Percentiles rank a stretch among this genome's conserved stretches.
phyloP scores from a whole-genome alignment of 768 basidiomycete species.

The Royoungia palumana region DNA sequence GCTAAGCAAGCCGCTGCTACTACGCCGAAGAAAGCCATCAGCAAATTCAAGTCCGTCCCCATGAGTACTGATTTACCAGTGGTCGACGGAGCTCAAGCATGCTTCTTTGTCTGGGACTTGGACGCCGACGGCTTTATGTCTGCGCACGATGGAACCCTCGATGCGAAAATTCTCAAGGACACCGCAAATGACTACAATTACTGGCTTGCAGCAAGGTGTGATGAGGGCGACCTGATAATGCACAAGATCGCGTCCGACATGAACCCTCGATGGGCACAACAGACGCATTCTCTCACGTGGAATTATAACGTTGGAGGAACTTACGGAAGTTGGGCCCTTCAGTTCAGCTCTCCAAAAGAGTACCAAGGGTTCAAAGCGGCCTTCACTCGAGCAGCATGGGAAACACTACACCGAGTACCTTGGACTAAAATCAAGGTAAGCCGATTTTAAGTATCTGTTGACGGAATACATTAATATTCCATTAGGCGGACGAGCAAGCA shows the following conservation, averaged over 20 bases:
- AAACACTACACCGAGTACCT: constrained; percentile 64
- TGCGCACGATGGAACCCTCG: constrained; percentile 49
- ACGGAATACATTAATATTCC: neutral
- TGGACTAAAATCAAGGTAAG: constrained; percentile 82
- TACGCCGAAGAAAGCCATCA: constrained; percentile 11
- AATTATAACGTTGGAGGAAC: constrained; percentile 61
- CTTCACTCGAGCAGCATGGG: constrained; percentile 77
- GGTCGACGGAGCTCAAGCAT: constrained; percentile 44
- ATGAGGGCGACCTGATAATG: constrained; percentile 48
- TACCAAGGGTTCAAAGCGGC: constrained; percentile 58
- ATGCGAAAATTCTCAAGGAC: constrained; percentile 50
- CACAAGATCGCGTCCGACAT: constrained; percentile 65
- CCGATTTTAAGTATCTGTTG: neutral
- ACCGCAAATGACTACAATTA: constrained; percentile 48
- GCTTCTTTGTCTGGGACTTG: constrained; percentile 62
- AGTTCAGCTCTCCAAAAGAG: constrained; percentile 54
- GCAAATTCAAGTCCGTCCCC: constrained; percentile 19
- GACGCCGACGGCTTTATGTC: constrained; percentile 44
- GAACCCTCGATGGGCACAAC: constrained; percentile 66
- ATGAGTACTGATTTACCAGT: constrained; percentile 18
- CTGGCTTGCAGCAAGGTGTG: constrained; percentile 55
- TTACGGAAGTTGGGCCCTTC: constrained; percentile 80
- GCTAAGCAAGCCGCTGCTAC: constrained; percentile 9
- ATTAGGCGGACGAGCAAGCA: constrained; percentile 75
- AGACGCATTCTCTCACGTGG: constrained; percentile 81